Percentiles rank a stretch among this genome's conserved stretches.
Evolutionary conservation across 2,329 filamentous ascomycete species (phyloP).

Genomic region (Verticillium nonalfalfae): DNA sequence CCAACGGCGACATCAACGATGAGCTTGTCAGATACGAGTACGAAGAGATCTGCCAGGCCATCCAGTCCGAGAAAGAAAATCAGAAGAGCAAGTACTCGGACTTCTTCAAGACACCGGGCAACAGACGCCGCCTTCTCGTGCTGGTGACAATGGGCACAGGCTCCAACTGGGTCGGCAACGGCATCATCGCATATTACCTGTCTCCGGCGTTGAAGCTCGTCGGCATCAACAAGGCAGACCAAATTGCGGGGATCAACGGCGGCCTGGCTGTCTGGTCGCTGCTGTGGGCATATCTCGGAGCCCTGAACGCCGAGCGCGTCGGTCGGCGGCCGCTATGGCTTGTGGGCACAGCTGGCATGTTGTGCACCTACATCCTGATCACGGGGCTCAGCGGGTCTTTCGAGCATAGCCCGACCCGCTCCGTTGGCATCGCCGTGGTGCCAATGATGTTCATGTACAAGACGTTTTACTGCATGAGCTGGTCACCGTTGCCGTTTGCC

Average conservation of each 20-base stretch:
- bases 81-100: background rate
- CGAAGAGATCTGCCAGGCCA: constrained; percentile 3
- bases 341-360: background rate
- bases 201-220: constrained; percentile 4
- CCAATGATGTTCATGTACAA: constrained; percentile 28
- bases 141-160: background rate
- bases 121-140: background rate
- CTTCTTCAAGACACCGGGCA: constrained; percentile 3
- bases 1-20: background rate
- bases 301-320: constrained; percentile 3
- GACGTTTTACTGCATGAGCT: constrained; percentile 1
- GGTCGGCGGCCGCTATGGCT: constrained; percentile 5
- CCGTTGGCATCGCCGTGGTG: constrained; percentile 12
- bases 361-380: background rate
- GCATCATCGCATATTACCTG: constrained; percentile 3
- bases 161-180: constrained; percentile 3
- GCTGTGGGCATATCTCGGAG: constrained; percentile 4
- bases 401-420: constrained; percentile 3
- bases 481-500: background rate
- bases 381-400: constrained; percentile 9
- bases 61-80: constrained; percentile 2
- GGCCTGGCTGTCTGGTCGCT: constrained; percentile 3
- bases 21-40: constrained; percentile 4
- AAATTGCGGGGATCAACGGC: constrained; percentile 4
- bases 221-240: constrained; percentile 2